These are phyloP conservation scores for Thelonectria discophora DNA, from an alignment of 2,329 filamentous ascomycete species.

Conservation along the genomic window DNA sequence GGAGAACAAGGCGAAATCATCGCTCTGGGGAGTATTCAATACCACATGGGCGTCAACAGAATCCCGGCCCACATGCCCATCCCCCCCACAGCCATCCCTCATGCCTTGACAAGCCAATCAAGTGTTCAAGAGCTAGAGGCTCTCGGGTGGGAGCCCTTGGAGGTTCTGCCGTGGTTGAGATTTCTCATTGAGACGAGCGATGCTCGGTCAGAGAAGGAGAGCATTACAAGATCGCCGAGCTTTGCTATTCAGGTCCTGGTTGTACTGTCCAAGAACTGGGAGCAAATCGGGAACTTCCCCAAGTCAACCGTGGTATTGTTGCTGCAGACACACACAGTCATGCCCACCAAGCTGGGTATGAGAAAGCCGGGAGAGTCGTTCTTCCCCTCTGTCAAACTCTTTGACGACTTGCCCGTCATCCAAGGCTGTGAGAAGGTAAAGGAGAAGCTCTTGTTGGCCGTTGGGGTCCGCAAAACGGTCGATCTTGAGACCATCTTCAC, in stretches of 20 bases:
- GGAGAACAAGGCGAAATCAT: conserved; percentile 75
- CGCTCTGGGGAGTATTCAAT: conserved; percentile 76
- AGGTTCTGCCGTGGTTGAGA: conserved; percentile 84
- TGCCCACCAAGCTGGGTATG: conserved; percentile 94
- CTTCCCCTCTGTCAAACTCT: conserved; percentile 91
- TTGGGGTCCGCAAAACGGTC: conserved; percentile 94
- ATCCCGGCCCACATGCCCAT: conserved; percentile 85
- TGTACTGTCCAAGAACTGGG: conserved; percentile 90
- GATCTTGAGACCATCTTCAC: conserved; percentile 95
- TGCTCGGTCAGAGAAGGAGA: conserved; percentile 68
- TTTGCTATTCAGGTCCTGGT: conserved; percentile 82
- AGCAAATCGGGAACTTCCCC: conserved; percentile 72
- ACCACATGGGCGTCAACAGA: conserved; percentile 78
- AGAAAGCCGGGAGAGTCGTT: conserved; percentile 85
- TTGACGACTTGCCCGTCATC: conserved; percentile 90
- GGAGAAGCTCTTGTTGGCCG: conserved; percentile 83
- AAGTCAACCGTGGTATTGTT: conserved; percentile 72
- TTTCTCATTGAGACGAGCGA: conserved; percentile 78
- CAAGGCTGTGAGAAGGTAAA: conserved; percentile 81
- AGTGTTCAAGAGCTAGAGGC: conserved; percentile 74
- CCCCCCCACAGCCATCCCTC: conserved; percentile 83
- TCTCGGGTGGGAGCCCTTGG: conserved; percentile 86
- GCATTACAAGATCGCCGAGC: conserved; percentile 74
- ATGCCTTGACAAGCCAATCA: conserved; percentile 80
- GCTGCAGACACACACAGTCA: conserved; percentile 74